Evolutionary conservation across 352 stramenopile species (phyloP).

Genomic region (Bremia lactucae): DNA sequence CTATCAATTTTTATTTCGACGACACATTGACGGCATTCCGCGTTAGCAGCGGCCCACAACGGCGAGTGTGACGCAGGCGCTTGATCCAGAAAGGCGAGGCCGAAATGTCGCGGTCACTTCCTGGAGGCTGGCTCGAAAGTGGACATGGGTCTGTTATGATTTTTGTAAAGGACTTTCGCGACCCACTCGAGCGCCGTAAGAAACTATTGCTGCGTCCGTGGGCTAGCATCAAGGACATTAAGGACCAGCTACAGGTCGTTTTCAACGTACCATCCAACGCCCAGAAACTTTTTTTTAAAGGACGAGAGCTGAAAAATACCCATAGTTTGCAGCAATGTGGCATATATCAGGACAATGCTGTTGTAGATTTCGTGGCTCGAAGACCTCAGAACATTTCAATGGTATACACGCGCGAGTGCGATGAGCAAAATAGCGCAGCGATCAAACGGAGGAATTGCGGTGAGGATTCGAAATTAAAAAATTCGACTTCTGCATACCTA

Average conservation of each 20-base stretch:
- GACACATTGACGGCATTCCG: too few species aligned
- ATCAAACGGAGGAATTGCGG: slow-evolving; percentile 6
- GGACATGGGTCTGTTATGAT: slow-evolving; percentile 56
- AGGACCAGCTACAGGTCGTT: slow-evolving; percentile 75
- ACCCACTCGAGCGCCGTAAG: slow-evolving; percentile 70
- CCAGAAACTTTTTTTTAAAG: slow-evolving; percentile 76
- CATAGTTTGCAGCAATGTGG: slow-evolving; percentile 76
- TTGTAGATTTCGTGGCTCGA: slow-evolving; percentile 66
- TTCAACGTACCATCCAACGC: slow-evolving; percentile 69
- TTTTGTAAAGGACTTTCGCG: slow-evolving; percentile 71
- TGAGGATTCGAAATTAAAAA: slow-evolving; percentile 8
- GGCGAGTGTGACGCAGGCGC: too few species aligned
- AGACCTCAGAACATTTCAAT: slow-evolving; percentile 44
- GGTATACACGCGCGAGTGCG: slow-evolving; percentile 25
- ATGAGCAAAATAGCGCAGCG: slow-evolving; percentile 5
- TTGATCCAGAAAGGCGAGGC: slow-evolving; percentile 35
- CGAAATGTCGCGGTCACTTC: slow-evolving; percentile 61
- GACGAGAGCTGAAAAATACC: slow-evolving; percentile 70
- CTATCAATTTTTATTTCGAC: too few species aligned
- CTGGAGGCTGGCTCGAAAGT: slow-evolving; percentile 63
- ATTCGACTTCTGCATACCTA: slow-evolving; percentile 1
- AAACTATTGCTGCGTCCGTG: slow-evolving; percentile 72
- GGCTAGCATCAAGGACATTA: slow-evolving; percentile 79
- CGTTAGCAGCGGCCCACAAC: too few species aligned
- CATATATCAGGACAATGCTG: slow-evolving; percentile 72